These are phyloP conservation scores for Solanum bukasovii DNA, from an alignment of 257 asterid species.

Conservation along the genomic window DNA sequence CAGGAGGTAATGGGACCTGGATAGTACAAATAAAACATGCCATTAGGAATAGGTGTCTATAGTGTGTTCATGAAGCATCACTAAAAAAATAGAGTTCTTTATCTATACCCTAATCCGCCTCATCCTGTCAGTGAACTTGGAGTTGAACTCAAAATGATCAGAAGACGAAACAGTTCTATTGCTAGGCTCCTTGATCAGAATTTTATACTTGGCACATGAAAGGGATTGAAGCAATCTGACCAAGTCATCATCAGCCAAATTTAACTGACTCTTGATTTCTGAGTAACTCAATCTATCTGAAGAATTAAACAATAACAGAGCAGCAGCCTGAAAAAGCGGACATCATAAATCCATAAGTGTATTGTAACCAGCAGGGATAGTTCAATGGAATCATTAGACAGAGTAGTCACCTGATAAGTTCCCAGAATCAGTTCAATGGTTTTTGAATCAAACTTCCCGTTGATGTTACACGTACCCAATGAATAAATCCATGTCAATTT, in stretches of 20 bases:
- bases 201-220: conserved; percentile 51
- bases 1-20: conserved; percentile 44
- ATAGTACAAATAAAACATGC: not conserved
- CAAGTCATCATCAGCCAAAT: conserved; percentile 45
- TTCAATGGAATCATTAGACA: not conserved
- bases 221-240: conserved; percentile 42
- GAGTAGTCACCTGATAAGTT: conserved; percentile 37
- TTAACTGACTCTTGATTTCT: conserved; percentile 34
- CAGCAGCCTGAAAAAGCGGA: conserved; percentile 32
- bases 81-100: not conserved
- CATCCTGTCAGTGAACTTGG: conserved; percentile 45
- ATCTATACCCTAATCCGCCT: conserved; percentile 38
- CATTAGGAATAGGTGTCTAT: not conserved
- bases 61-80: not conserved
- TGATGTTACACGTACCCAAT: conserved; percentile 39
- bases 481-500: conserved; percentile 51
- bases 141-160: conserved; percentile 41
- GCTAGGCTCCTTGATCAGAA: conserved; percentile 37
- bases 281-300: conserved; percentile 40
- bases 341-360: not conserved
- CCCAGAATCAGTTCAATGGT: conserved; percentile 37
- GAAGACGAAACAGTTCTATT: conserved; percentile 20
- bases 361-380: not conserved
- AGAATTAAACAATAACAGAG: conserved; percentile 32
- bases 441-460: conserved; percentile 31